These are phyloP conservation scores for Alternaria ethzedia DNA, from an alignment of 2,329 filamentous ascomycete genomes.

Conservation along the genomic window DNA sequence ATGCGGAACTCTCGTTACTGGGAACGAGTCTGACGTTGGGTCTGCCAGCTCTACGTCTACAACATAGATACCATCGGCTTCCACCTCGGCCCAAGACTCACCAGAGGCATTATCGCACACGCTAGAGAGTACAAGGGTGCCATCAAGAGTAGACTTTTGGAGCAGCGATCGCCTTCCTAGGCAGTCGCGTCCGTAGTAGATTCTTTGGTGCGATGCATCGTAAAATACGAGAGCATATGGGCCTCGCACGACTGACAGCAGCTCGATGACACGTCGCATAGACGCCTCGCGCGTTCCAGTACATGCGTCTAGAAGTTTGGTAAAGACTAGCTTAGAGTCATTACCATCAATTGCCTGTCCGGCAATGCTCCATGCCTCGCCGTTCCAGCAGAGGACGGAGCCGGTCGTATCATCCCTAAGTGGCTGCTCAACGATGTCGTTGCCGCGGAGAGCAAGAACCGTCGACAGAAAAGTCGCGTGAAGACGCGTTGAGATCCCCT, in stretches of 20 bases:
- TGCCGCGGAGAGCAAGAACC: conserved; percentile 87
- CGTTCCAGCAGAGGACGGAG: conserved; percentile 92
- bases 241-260: conserved; percentile 56
- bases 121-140: conserved; percentile 42
- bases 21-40: background rate
- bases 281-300: background rate
- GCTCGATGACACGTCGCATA: conserved; percentile 20
- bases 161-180: conserved; percentile 86
- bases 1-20: conserved; percentile 32
- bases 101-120: conserved; percentile 47
- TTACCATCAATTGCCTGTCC: conserved; percentile 70
- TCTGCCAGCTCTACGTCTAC: conserved; percentile 58
- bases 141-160: conserved; percentile 57
- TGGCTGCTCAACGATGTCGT: conserved; percentile 74
- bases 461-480: conserved; percentile 76
- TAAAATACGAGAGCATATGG: conserved; percentile 91
- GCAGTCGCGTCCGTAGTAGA: conserved; percentile 88
- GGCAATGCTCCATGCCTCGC: conserved; percentile 85
- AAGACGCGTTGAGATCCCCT: conserved; percentile 13
- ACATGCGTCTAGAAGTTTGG: conserved; percentile 56
- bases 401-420: conserved; percentile 63
- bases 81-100: conserved; percentile 75
- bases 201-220: conserved; percentile 64
- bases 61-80: conserved; percentile 81
- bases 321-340: conserved; percentile 76